Conservation (phyloP, 768 basidiomycete species). For the Tephrocybe sp. region DNA sequence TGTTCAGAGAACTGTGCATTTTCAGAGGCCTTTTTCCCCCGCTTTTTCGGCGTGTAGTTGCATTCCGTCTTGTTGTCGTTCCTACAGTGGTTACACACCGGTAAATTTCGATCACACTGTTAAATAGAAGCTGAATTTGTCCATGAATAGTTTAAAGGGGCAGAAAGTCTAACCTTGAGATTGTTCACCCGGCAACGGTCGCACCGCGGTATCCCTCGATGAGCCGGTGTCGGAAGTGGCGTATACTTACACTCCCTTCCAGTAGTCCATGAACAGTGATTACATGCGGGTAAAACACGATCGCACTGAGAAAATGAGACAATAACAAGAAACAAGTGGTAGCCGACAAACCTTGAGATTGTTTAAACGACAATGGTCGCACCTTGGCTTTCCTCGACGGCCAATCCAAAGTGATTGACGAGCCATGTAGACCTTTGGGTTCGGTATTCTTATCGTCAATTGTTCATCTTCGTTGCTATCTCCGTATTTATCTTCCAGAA, state of each 20-base stretch:
- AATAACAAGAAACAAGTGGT: not conserved
- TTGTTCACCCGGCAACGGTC: slow-evolving; percentile 69
- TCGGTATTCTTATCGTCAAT: slow-evolving; percentile 66
- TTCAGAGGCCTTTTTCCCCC: slow-evolving; percentile 48
- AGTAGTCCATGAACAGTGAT: slow-evolving; percentile 67
- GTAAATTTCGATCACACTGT: slow-evolving; percentile 73
- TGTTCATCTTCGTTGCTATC: slow-evolving; percentile 49
- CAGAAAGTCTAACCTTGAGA: slow-evolving; percentile 50
- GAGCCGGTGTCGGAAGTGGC: slow-evolving; percentile 72
- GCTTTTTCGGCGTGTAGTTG: slow-evolving; percentile 74
- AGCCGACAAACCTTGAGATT: slow-evolving; percentile 62
- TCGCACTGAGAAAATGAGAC: slow-evolving; percentile 51
- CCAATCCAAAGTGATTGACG: slow-evolving; percentile 76
- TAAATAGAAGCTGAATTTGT: not conserved
- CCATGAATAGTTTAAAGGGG: not conserved
- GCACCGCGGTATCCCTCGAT: slow-evolving; percentile 72
- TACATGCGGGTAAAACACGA: slow-evolving; percentile 67
- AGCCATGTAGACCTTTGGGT: slow-evolving; percentile 65
- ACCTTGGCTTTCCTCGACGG: slow-evolving; percentile 71
- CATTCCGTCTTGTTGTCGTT: slow-evolving; percentile 54
- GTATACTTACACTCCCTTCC: slow-evolving; percentile 72
- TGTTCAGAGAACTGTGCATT: slow-evolving; percentile 6
- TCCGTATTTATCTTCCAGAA: slow-evolving; percentile 29
- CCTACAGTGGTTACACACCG: slow-evolving; percentile 68
- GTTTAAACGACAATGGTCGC: slow-evolving; percentile 70